Percentiles rank a stretch among this genome's conserved stretches.
Conservation (phyloP, 257 asterid species). For the Solanum tacnaense region DNA sequence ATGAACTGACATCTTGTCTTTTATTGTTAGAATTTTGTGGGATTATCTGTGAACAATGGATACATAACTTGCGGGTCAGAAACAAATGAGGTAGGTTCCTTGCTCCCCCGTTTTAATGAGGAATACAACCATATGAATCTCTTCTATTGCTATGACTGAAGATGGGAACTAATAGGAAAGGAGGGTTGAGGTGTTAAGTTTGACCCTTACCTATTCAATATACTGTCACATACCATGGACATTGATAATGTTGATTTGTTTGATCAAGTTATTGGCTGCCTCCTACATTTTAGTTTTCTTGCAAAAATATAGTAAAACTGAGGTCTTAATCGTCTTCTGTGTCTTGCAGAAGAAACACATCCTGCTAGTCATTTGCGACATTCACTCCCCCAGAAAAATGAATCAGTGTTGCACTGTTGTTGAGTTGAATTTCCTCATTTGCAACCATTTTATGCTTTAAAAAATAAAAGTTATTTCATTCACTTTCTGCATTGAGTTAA, state of each 20-base stretch:
- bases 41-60: slow-evolving; percentile 82
- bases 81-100: slow-evolving; percentile 67
- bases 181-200: background rate
- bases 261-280: background rate
- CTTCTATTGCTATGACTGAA: background rate
- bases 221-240: background rate
- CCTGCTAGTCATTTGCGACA: background rate
- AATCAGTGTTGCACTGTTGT: background rate
- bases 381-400: background rate
- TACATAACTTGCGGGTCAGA: slow-evolving; percentile 93
- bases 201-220: background rate
- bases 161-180: background rate
- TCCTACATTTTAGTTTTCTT: background rate
- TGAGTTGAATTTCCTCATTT: background rate
- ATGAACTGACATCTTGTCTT: background rate
- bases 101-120: background rate
- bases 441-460: background rate
- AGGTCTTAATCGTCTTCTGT: background rate
- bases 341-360: background rate
- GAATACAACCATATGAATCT: background rate
- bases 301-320: background rate
- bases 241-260: background rate
- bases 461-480: background rate
- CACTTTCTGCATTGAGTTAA: background rate
- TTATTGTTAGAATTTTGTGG: slow-evolving; percentile 83